A percentile compares a stretch with the other conserved stretches of the same genome.
Conservation (phyloP, 2,329 filamentous ascomycete genomes). For the Hypoxylon sp. region DNA sequence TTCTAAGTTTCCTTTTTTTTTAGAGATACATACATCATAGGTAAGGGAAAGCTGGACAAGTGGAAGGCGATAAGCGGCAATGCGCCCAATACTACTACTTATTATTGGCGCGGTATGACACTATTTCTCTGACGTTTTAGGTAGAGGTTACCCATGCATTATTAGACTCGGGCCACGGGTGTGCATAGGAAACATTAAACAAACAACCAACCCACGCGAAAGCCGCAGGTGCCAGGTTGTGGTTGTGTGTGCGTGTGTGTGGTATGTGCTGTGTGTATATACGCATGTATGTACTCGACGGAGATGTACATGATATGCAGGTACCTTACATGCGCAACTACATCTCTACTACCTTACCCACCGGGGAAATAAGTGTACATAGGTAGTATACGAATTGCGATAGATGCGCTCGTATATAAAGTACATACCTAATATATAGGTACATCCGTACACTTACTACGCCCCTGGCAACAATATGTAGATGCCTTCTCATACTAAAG, state of each 20-base stretch:
- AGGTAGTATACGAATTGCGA: constrained; percentile 33
- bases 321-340: constrained; percentile 23
- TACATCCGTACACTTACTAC: constrained; percentile 21
- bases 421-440: too few relatives aligned
- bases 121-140: constrained; percentile 47
- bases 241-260: not conserved
- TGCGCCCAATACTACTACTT: constrained; percentile 37
- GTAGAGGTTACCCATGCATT: constrained; percentile 44
- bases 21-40: constrained; percentile 17
- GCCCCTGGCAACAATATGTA: constrained; percentile 1
- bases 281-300: constrained; percentile 6
- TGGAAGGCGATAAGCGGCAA: constrained; percentile 21
- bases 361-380: constrained; percentile 11
- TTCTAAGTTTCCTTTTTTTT: constrained; percentile 3
- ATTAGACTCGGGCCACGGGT: constrained; percentile 42
- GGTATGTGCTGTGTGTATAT: constrained; percentile 6
- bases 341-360: constrained; percentile 21
- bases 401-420: constrained; percentile 23
- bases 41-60: constrained; percentile 19
- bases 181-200: constrained; percentile 40
- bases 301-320: constrained; percentile 19
- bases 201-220: constrained; percentile 33
- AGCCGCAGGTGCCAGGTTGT: constrained; percentile 21
- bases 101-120: constrained; percentile 44
- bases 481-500: not conserved